Percentiles rank a stretch among this genome's conserved stretches.
phyloP scores from a whole-genome alignment of 805 yeast species.

The Candida pini region DNA sequence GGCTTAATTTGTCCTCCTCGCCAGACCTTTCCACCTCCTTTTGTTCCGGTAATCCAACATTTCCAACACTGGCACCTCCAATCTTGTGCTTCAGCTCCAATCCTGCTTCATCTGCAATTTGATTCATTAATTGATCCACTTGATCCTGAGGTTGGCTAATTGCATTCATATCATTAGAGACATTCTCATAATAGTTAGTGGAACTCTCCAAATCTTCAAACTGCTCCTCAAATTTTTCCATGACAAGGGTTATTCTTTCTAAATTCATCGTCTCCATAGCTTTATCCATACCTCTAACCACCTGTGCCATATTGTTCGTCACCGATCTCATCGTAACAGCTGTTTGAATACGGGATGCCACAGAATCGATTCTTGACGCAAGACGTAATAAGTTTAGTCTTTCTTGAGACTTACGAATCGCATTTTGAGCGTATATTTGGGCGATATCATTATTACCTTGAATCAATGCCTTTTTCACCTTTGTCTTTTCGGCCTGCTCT shows the following conservation, averaged over 20 bases:
- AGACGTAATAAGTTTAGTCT: constrained; percentile 72
- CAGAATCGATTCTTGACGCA: constrained; percentile 91
- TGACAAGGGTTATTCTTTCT: constrained; percentile 85
- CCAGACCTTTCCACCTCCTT: constrained; percentile 44
- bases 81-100: constrained; percentile 84
- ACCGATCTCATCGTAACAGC: constrained; percentile 97
- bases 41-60: constrained; percentile 31
- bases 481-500: constrained; percentile 78
- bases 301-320: constrained; percentile 88
- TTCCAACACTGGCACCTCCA: constrained; percentile 49
- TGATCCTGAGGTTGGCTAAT: constrained; percentile 91
- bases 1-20: constrained; percentile 82
- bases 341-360: constrained; percentile 91
- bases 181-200: constrained; percentile 86
- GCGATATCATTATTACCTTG: constrained; percentile 92
- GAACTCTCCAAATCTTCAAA: constrained; percentile 95
- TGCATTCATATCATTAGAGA: constrained; percentile 85
- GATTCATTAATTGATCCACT: constrained; percentile 83
- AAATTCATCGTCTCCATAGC: constrained; percentile 95
- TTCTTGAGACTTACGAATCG: constrained; percentile 87
- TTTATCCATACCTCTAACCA: constrained; percentile 92
- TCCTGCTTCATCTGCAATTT: constrained; percentile 97
- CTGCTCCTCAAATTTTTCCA: constrained; percentile 96
- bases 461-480: constrained; percentile 80
- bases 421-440: constrained; percentile 89